Percentiles rank a stretch among this genome's conserved stretches.
These are phyloP conservation scores for Solanum sejunctum DNA, from an alignment of 257 asterid genomes.

Conservation along the genomic window DNA sequence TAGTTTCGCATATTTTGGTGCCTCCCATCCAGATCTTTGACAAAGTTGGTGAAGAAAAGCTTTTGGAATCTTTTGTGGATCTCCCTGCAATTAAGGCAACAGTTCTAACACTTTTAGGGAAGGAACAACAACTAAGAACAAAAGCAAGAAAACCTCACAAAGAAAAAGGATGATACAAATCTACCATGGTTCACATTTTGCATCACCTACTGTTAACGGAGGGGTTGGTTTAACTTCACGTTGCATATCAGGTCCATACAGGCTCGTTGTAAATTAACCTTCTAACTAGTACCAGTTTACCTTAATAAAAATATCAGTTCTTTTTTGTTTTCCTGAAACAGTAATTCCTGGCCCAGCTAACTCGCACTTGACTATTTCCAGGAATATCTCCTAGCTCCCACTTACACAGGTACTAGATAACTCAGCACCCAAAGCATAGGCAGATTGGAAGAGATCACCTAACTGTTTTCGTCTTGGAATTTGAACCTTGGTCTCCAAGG, in stretches of 20 bases:
- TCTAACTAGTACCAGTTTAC: not conserved
- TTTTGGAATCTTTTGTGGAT: slow-evolving; percentile 76
- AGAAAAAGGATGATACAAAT: not conserved
- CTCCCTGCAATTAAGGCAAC: slow-evolving; percentile 47
- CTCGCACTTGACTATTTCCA: not conserved
- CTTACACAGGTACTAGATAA: not conserved
- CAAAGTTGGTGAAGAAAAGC: slow-evolving; percentile 98
- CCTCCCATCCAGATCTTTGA: slow-evolving; percentile 95
- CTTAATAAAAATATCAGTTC: not conserved
- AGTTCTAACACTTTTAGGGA: slow-evolving; percentile 5
- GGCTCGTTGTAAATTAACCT: not conserved
- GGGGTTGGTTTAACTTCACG: not conserved
- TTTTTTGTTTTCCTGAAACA: not conserved
- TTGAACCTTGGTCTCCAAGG: not conserved
- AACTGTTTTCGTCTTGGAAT: not conserved
- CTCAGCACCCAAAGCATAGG: not conserved
- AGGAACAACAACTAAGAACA: not conserved
- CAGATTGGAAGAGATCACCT: not conserved
- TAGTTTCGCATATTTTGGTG: slow-evolving; percentile 73
- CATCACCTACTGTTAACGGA: not conserved
- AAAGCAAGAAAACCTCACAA: slow-evolving; percentile 1
- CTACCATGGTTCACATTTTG: not conserved
- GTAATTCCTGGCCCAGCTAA: not conserved
- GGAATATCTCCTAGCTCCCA: not conserved
- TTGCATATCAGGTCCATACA: not conserved